These are phyloP conservation scores for Cadophora sp. DNA, from an alignment of 2,329 filamentous ascomycete genomes.

Conservation along the genomic window DNA sequence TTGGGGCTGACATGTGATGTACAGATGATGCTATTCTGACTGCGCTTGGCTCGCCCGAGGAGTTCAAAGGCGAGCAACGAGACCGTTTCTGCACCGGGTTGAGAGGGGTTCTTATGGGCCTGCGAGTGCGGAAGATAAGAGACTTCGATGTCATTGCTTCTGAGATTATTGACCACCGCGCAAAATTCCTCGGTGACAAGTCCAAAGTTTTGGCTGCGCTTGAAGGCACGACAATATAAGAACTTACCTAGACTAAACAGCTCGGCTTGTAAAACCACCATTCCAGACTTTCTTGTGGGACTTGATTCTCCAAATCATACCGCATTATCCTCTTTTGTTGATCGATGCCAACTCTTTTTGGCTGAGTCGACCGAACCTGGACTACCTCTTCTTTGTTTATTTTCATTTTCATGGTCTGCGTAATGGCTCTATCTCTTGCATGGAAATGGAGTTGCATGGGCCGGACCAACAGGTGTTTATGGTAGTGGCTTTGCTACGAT, in stretches of 20 bases:
- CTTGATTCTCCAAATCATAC: conserved; percentile 19
- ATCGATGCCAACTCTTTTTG: conserved; percentile 13
- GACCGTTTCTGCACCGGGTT: conserved; percentile 68
- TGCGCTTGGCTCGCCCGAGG: conserved; percentile 71
- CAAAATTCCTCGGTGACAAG: conserved; percentile 67
- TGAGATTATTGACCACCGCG: conserved; percentile 71
- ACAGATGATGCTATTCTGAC: conserved; percentile 77
- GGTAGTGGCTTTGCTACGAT: conserved; percentile 35
- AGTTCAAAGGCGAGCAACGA: conserved; percentile 66
- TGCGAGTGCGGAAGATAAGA: conserved; percentile 64
- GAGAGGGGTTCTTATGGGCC: conserved; percentile 63
- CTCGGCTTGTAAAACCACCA: conserved; percentile 39
- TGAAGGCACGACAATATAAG: conserved; percentile 47
- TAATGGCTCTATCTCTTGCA: conserved; percentile 22
- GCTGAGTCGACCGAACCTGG: conserved; percentile 15
- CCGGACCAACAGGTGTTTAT: conserved; percentile 19
- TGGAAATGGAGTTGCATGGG: conserved; percentile 32
- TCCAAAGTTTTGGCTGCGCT: conserved; percentile 65
- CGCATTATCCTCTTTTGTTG: conserved; percentile 20
- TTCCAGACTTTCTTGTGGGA: conserved; percentile 24
- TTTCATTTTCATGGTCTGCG: conserved; percentile 21
- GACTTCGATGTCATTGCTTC: conserved; percentile 72
- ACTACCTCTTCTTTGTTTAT: conserved; percentile 23
- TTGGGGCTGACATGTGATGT: conserved; percentile 46
- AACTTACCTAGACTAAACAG: conserved; percentile 20